These are phyloP conservation scores for Benincasa hispida DNA, from an alignment of 306 rosid species.

Conservation along the genomic window DNA sequence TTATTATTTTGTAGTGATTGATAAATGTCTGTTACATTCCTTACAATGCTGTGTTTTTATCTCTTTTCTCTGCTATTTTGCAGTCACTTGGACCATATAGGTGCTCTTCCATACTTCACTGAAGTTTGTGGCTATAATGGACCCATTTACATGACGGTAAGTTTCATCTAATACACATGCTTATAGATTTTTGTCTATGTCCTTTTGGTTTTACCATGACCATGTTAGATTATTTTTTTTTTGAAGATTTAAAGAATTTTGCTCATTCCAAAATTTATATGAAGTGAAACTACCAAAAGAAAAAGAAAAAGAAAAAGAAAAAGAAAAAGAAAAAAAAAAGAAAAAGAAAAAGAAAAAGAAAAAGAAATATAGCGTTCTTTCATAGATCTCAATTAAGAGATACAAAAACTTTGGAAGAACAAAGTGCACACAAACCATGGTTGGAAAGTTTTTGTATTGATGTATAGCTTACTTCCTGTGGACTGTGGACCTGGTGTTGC, in stretches of 20 bases:
- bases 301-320: not conserved
- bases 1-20: not conserved
- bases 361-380: not conserved
- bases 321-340: not conserved
- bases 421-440: not conserved
- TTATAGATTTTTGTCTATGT: conserved; percentile 21
- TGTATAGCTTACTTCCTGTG: not conserved
- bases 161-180: conserved; percentile 10
- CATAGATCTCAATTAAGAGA: not conserved
- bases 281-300: not conserved
- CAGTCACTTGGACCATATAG: conserved; percentile 88
- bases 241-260: not conserved
- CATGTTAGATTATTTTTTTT: not conserved
- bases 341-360: not conserved
- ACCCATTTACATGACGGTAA: conserved; percentile 91
- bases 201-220: not conserved
- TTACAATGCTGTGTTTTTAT: not conserved
- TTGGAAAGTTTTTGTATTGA: not conserved
- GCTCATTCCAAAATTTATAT: not conserved
- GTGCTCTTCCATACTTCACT: conserved; percentile 79
- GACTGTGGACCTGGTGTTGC: not conserved
- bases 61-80: not conserved
- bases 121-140: conserved; percentile 81
- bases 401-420: not conserved
- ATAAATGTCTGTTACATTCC: not conserved